A percentile compares a stretch with the other conserved stretches of the same genome.
Conservation (phyloP, 176 grass and related monocot genomes). For the Cenchrus americanus region DNA sequence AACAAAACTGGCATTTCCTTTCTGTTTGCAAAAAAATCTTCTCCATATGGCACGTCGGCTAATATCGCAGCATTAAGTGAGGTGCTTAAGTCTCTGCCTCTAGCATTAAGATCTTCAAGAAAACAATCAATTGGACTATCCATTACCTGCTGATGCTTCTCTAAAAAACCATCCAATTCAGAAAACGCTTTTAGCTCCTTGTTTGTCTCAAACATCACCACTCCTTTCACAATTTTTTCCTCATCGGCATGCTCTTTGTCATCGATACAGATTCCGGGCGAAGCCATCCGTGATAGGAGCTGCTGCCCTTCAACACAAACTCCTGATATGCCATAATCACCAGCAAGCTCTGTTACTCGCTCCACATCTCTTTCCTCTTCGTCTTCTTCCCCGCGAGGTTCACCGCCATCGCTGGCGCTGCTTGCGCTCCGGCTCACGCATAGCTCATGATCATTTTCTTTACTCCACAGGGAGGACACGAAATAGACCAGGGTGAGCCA, state of each 20-base stretch:
- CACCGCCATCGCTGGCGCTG: background rate
- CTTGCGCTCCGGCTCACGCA: background rate
- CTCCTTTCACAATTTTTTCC: background rate
- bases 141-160: background rate
- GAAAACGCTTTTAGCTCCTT: background rate
- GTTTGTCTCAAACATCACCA: background rate
- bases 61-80: background rate
- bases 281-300: background rate
- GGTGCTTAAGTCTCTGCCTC: background rate
- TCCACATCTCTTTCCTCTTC: background rate
- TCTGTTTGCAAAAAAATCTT: background rate
- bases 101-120: background rate
- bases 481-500: slow-evolving; percentile 51
- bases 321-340: background rate
- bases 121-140: background rate
- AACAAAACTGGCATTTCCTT: background rate
- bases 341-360: background rate
- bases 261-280: background rate
- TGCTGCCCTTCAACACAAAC: background rate
- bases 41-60: background rate
- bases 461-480: background rate
- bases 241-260: background rate
- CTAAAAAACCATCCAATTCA: background rate
- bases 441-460: background rate
- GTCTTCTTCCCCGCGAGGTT: background rate